Conservation (phyloP, 352 stramenopile species). For the Globisporangium splendens region DNA sequence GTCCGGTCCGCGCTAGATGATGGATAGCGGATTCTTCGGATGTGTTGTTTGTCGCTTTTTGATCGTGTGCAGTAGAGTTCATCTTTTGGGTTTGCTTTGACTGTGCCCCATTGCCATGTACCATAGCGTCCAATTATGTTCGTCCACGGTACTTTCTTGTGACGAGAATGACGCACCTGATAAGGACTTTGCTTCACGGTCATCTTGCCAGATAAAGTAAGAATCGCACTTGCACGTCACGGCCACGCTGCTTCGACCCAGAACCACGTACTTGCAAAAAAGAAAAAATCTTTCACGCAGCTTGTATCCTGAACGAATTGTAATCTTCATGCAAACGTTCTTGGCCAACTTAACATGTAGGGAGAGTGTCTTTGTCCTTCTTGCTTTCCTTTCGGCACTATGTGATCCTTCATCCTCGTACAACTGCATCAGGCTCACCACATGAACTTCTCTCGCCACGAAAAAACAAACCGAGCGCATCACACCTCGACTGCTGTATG, state of each 20-base stretch:
- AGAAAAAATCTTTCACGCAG: not conserved
- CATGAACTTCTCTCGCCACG: not conserved
- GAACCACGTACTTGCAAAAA: not conserved
- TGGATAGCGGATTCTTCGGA: no score
- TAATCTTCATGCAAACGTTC: not conserved
- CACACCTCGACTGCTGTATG: not conserved
- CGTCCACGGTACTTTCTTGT: no score
- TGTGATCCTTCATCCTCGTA: not conserved
- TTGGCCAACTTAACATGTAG: not conserved
- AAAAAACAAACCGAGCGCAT: not conserved
- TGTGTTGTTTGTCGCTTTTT: conserved; percentile 6
- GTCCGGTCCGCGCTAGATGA: not conserved
- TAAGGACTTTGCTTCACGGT: no score
- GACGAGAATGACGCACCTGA: no score
- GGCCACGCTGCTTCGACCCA: not conserved
- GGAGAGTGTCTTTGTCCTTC: not conserved
- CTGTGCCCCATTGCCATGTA: no score
- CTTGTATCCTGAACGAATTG: not conserved
- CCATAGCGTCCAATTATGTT: no score
- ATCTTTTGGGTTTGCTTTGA: no score
- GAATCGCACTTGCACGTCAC: no score
- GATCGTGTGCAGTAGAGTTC: conserved; percentile 13
- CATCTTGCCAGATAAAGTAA: no score
- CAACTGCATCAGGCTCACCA: not conserved
- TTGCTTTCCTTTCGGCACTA: not conserved